Evolutionary conservation across 352 stramenopile genomes (phyloP).

Genomic region (Blastocystis sp.): DNA sequence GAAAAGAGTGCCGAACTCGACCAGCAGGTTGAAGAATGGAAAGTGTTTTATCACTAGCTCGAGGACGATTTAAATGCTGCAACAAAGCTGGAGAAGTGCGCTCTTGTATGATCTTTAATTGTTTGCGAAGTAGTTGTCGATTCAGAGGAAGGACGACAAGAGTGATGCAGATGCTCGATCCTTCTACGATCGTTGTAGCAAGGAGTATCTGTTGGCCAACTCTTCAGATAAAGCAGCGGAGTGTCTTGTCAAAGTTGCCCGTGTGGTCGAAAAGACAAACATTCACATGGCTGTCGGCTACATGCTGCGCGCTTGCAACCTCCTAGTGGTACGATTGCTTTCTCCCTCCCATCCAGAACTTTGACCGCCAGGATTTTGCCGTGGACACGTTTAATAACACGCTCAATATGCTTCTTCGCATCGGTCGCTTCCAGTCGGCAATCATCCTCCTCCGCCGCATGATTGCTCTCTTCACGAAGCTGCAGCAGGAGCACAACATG

Average conservation of each 20-base stretch:
- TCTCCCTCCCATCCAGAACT: neutral
- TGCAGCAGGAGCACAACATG: constrained; percentile 61
- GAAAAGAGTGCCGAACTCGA: constrained; percentile 55
- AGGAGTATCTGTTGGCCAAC: constrained; percentile 30
- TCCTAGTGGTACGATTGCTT: neutral
- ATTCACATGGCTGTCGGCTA: constrained; percentile 38
- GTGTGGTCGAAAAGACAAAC: constrained; percentile 41
- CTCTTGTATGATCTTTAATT: neutral
- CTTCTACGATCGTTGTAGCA: constrained; percentile 8
- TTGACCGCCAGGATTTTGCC: constrained; percentile 56
- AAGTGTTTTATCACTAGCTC: neutral
- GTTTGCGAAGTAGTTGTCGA: constrained; percentile 28
- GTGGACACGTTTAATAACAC: constrained; percentile 61
- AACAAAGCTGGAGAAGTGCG: constrained; percentile 52
- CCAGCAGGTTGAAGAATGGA: neutral
- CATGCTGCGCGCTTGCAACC: constrained; percentile 50
- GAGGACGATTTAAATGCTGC: constrained; percentile 33
- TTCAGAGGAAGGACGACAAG: constrained; percentile 14
- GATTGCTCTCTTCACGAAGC: constrained; percentile 33
- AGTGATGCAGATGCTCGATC: constrained; percentile 10
- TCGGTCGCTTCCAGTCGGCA: constrained; percentile 38
- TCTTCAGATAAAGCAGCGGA: constrained; percentile 46
- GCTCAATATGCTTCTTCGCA: constrained; percentile 52
- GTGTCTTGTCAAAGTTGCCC: constrained; percentile 49
- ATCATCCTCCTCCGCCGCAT: constrained; percentile 54